These are phyloP conservation scores for Aspergillus novoparasiticus DNA, from an alignment of 2,329 filamentous ascomycete genomes.

Conservation along the genomic window DNA sequence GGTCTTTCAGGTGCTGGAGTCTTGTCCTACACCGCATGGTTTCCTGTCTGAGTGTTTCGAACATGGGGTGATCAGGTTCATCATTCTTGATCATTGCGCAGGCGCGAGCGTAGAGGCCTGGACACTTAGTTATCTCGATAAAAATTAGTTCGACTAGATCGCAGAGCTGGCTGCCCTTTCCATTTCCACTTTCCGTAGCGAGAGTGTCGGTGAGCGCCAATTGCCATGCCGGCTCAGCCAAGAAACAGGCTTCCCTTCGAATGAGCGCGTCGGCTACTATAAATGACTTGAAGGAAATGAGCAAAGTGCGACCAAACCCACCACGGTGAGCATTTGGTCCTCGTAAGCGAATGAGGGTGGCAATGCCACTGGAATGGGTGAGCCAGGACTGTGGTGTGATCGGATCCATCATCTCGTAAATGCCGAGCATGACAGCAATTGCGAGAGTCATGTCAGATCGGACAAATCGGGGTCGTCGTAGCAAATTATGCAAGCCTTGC, in stretches of 20 bases:
- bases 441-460: constrained; percentile 8
- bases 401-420: constrained; percentile 19
- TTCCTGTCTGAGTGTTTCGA: no score
- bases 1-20: no score
- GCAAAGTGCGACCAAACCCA: constrained; percentile 15
- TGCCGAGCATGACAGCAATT: constrained; percentile 4
- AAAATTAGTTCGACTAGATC: background rate
- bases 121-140: background rate
- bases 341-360: constrained; percentile 9
- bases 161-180: background rate
- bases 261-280: constrained; percentile 15
- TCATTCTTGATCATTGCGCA: background rate
- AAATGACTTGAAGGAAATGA: constrained; percentile 15
- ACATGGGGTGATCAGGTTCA: no score
- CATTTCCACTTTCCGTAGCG: background rate
- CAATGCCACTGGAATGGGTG: constrained; percentile 12
- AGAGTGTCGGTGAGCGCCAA: background rate
- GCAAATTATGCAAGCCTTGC: background rate
- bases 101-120: constrained; percentile 1
- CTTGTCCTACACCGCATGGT: no score
- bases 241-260: constrained; percentile 13
- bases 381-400: constrained; percentile 11
- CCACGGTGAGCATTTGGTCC: constrained; percentile 12
- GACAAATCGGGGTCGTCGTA: constrained; percentile 1
- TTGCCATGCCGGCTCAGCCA: constrained; percentile 12